Conservation (phyloP, 73 alveolate genomes). For the Paramecium biaurelia region DNA sequence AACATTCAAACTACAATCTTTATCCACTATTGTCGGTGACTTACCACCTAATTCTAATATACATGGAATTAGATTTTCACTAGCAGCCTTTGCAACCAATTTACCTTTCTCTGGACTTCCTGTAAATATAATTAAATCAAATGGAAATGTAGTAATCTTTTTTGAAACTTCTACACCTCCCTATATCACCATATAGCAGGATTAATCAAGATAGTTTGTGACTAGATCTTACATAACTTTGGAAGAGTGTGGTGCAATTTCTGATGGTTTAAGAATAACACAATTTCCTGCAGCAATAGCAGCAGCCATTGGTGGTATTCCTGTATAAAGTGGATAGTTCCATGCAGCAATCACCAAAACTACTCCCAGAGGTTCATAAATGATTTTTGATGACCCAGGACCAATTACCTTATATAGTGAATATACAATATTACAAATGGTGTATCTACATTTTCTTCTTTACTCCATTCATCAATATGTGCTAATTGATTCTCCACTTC, state of each 20-base stretch:
- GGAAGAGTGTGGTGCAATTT: slow-evolving; percentile 83
- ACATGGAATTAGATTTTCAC: slow-evolving; percentile 86
- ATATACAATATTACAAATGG: not conserved
- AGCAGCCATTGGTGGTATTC: slow-evolving; percentile 77
- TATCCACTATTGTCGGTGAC: slow-evolving; percentile 88
- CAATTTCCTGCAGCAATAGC: slow-evolving; percentile 94
- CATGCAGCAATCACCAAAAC: slow-evolving; percentile 83
- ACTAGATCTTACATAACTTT: slow-evolving; percentile 71
- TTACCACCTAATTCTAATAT: slow-evolving; percentile 93
- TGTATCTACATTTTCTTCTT: slow-evolving; percentile 60
- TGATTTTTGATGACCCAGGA: slow-evolving; percentile 64
- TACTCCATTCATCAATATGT: slow-evolving; percentile 47
- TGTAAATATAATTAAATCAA: slow-evolving; percentile 88
- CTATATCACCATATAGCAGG: slow-evolving; percentile 65
- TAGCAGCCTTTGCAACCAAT: slow-evolving; percentile 89
- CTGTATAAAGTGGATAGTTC: slow-evolving; percentile 85
- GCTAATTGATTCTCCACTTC: not conserved
- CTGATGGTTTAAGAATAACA: slow-evolving; percentile 85
- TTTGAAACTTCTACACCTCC: slow-evolving; percentile 88
- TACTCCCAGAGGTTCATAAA: slow-evolving; percentile 84
- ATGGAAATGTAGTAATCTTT: slow-evolving; percentile 69
- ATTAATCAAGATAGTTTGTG: slow-evolving; percentile 72
- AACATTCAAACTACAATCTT: slow-evolving; percentile 79
- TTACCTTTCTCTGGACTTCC: slow-evolving; percentile 92
- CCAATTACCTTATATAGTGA: not conserved